A percentile compares a stretch with the other conserved stretches of the same genome.
These are phyloP conservation scores for Phlyctochytrium bullatum DNA, from an alignment of 192 early-diverging fungal species.

Conservation along the genomic window DNA sequence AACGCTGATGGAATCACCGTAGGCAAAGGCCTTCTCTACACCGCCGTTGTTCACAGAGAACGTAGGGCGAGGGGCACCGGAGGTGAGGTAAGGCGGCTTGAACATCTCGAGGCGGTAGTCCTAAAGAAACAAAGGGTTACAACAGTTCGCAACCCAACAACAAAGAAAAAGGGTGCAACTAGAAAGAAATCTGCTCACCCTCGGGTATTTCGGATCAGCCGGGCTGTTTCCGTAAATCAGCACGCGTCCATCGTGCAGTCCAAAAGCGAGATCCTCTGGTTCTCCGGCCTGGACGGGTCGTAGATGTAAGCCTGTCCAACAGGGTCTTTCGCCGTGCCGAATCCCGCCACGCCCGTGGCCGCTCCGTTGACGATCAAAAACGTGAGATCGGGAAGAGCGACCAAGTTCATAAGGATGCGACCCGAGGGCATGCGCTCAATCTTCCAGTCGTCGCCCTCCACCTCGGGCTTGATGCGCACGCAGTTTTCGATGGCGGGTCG, in stretches of 20 bases:
- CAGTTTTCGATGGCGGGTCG: conserved; percentile 14
- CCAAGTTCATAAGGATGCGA: conserved; percentile 5
- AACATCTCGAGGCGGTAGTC: conserved; percentile 20
- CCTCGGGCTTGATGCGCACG: conserved; percentile 8
- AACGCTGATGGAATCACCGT: background rate
- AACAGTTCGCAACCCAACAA: no score
- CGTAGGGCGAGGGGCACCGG: conserved; percentile 5
- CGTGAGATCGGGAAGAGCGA: conserved; percentile 10
- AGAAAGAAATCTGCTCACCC: no score
- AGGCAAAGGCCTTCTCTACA: background rate
- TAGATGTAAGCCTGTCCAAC: background rate
- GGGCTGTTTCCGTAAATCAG: conserved; percentile 59
- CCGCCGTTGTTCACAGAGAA: background rate
- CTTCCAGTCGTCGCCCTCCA: conserved; percentile 19
- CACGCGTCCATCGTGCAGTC: conserved; percentile 55
- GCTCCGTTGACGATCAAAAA: conserved; percentile 13
- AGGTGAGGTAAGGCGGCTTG: conserved; percentile 26
- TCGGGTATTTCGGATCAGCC: conserved; percentile 23
- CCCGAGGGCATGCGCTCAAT: conserved; percentile 25
- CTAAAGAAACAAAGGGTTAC: no score
- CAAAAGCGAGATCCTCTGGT: conserved; percentile 40
- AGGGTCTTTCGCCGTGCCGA: background rate
- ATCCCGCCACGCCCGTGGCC: conserved; percentile 8
- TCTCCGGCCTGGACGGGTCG: conserved; percentile 19
- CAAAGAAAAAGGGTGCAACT: no score